Base-by-base conservation (phyloP, 176 grass and related monocot genomes). In the Bothriochloa decipiens region DNA sequence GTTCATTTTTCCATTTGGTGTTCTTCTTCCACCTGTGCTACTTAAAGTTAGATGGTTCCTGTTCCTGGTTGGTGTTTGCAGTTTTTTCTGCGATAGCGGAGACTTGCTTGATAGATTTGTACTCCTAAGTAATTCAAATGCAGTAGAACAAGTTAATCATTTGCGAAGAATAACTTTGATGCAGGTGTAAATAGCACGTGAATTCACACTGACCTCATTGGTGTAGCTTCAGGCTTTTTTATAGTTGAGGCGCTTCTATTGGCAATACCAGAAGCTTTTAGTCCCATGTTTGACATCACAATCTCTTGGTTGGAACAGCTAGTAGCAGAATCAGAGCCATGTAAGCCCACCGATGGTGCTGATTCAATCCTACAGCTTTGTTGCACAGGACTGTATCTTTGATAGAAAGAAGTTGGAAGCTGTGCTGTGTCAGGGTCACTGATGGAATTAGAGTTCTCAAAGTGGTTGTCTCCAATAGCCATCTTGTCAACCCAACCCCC, bases 251-350 rank as follows among this genome's bases (percentile, higher is more conserved):
- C 40, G 23, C 23, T 35, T 79, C 75, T 83, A 81, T 76, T 88
- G n/a, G 67, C 35, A 68, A 85, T 63, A 67, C 40, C 70, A 33
- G 47, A 50, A 62, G 43, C 41, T 86, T 98, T 93, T 42, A 80
- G 86, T 53, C 87, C 64, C 77, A 69, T 90, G 80, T 78, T 70
- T 77, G 83, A 70, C 77, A 83, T 53, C n/a, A 78, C n/a, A 81
- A 87, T 78, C 50, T 91, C 89, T 87, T 92, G 93, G 70, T 98
- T 93, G 25, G 87, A 92, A 74, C 76, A 87, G 63, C 89, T 92
- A 37, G 83, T 92, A 55, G 66, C 65, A 68, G 79, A 74, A 76
- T 92, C 91, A 76, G 92, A 78, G 73, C 83, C 61, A 17, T 92
- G 61, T 0, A 78, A 87, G 28, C 85, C 87, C 16, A 90, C 81